These are phyloP conservation scores for Venturia aucupariae DNA, from an alignment of 2,329 filamentous ascomycete species.

Conservation along the genomic window DNA sequence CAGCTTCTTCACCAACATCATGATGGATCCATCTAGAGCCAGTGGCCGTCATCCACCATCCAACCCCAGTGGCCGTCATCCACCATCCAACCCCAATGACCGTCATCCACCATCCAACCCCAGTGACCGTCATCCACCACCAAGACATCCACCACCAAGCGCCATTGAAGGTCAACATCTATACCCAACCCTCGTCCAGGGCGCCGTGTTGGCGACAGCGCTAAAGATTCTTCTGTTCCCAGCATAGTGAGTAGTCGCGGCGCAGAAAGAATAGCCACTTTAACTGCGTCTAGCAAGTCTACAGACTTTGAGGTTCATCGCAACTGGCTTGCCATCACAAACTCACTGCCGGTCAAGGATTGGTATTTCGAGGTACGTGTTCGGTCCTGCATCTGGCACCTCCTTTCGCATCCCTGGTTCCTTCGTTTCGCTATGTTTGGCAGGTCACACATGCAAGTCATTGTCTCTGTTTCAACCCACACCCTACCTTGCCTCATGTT, in stretches of 20 bases:
- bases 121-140: too few relatives aligned
- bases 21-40: constrained; percentile 2
- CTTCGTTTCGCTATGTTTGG: neutral
- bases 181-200: constrained; percentile 83
- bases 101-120: too few relatives aligned
- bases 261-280: constrained; percentile 20
- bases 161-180: constrained; percentile 37
- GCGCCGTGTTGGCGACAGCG: constrained; percentile 74
- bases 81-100: too few relatives aligned
- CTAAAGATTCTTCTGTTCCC: constrained; percentile 90
- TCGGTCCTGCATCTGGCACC: neutral
- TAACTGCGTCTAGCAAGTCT: constrained; percentile 63
- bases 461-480: neutral
- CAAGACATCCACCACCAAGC: neutral
- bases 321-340: constrained; percentile 95
- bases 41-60: neutral
- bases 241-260: constrained; percentile 62
- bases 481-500: neutral
- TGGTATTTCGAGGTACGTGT: constrained; percentile 79
- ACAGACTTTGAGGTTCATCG: constrained; percentile 98
- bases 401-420: neutral
- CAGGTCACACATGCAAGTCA: constrained; percentile 1
- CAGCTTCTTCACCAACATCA: too few relatives aligned
- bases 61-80: too few relatives aligned
- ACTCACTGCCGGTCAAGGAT: constrained; percentile 74